phyloP scores from a whole-genome alignment of 2,329 filamentous ascomycete species.

The Alternaria gansuensis region DNA sequence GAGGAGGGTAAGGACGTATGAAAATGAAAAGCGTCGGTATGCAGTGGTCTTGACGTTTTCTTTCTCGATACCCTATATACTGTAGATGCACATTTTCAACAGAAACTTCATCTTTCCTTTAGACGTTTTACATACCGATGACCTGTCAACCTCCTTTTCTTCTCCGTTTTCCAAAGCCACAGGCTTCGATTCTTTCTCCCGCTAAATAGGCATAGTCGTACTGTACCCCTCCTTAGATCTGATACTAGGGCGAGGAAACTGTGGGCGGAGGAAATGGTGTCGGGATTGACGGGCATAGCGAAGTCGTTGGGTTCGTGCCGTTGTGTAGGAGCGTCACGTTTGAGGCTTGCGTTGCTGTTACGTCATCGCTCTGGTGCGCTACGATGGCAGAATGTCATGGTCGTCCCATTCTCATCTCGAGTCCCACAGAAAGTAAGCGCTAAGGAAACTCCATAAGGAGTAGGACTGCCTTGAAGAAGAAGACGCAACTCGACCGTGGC shows the following conservation, averaged over 20 bases:
- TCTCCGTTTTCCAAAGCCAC: slow-evolving; percentile 27
- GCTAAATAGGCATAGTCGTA: slow-evolving; percentile 53
- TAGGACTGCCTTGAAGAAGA: background rate
- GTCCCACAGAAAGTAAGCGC: background rate
- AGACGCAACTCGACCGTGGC: background rate
- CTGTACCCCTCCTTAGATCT: slow-evolving; percentile 54
- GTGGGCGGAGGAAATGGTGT: slow-evolving; percentile 58
- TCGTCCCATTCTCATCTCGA: background rate
- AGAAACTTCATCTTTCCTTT: background rate
- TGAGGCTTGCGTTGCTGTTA: background rate
- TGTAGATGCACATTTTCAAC: background rate
- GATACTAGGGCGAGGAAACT: slow-evolving; percentile 60
- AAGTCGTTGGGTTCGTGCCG: slow-evolving; percentile 1
- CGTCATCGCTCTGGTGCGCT: slow-evolving; percentile 10
- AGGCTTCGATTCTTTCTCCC: slow-evolving; percentile 45
- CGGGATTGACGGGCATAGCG: slow-evolving; percentile 20
- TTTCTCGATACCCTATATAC: background rate
- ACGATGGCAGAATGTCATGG: background rate
- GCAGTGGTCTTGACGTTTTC: background rate
- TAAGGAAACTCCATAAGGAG: background rate
- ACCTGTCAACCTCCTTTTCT: slow-evolving; percentile 8
- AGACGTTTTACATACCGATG: background rate
- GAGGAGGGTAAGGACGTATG: background rate
- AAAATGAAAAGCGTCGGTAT: background rate
- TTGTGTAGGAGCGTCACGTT: background rate